Evolutionary conservation across 768 basidiomycete genomes (phyloP), one percentile per base, ranked within the genome.

Genomic region (Pleurotus cornucopiae): DNA sequence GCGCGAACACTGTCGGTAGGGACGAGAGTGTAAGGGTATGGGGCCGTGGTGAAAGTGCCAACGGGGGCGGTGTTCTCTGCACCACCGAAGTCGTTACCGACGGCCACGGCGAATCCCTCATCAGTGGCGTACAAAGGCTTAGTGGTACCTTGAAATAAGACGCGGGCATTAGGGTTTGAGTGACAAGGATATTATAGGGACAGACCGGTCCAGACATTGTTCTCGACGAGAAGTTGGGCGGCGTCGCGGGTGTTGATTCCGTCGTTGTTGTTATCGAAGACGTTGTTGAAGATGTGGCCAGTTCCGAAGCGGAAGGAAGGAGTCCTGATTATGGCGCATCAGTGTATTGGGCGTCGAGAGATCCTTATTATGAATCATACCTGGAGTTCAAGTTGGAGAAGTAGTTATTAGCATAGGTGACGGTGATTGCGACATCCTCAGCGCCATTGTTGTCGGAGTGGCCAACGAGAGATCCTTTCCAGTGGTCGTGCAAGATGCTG

Each of bases 211-310:
- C 70, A 77, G 20, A 77, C 71, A 58, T 78, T 78, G 69, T 76
- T 76, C 62, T 78, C 75, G 53, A 77, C 74, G 21, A 78, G 69
- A 49, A 76, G 73, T 60, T 76, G 74, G 49, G 76, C 77, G 4
- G 12, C 46, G 46, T 20, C 46, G 5, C 46, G 16, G 46, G 46
- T 48, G 18, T 48, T 48, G 46, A 48, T 48, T 23, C 46, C 46
- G 21, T 48, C 76, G 58, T 67, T 69, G 64, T 74, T 74, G 63
- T 67, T 63, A 46, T 75, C 74, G 57, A 75, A 76, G 37, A 73
- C 63, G 58, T 76, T 76, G 67, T 76, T 78, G 66, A 70, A 78
- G 59, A 78, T 71, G 67, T 76, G 76, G 34, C 74, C 76, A 56
- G 71, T 71, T 45, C 76, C 76, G 62, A 76, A 76, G 44, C 76